Percentiles rank a stretch among this genome's conserved stretches.
Conservation (phyloP, 2,329 filamentous ascomycete genomes). For the Pseudocercospora vitis region DNA sequence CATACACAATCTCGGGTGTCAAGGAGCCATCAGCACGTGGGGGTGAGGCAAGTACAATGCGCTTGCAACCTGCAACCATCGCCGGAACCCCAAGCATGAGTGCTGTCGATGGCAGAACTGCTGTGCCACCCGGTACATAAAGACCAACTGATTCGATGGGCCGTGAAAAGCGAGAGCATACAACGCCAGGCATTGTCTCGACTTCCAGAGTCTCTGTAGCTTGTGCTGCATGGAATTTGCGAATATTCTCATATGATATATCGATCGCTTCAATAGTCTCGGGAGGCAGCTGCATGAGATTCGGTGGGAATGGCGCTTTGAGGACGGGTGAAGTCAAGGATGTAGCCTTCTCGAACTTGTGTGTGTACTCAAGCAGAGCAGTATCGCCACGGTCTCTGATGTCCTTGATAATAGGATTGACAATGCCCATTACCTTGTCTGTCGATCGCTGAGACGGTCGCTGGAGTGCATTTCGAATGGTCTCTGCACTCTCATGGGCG, state of each 20-base stretch:
- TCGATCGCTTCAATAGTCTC: conserved; percentile 94
- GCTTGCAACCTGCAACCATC: conserved; percentile 94
- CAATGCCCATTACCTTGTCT: conserved; percentile 89
- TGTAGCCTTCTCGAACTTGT: conserved; percentile 96
- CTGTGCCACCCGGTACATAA: conserved; percentile 93
- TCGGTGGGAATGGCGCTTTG: conserved; percentile 80
- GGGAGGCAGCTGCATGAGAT: conserved; percentile 78
- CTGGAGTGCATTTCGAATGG: conserved; percentile 73
- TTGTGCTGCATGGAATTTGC: conserved; percentile 89
- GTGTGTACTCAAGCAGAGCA: conserved; percentile 86
- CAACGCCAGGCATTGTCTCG: conserved; percentile 96
- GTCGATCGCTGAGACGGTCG: conserved; percentile 91
- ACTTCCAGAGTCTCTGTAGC: conserved; percentile 79
- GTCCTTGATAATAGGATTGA: conserved; percentile 86
- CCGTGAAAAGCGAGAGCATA: conserved; percentile 88
- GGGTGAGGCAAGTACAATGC: conserved; percentile 89
- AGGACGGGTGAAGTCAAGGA: conserved; percentile 86
- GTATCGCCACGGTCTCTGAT: conserved; percentile 82
- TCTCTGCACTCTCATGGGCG: conserved; percentile 60
- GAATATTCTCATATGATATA: conserved; percentile 88
- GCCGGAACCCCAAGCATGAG: conserved; percentile 98
- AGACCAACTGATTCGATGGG: conserved; percentile 95
- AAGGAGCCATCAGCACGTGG: conserved; percentile 85
- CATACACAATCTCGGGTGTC: conserved; percentile 96
- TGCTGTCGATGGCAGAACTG: conserved; percentile 93